These are phyloP conservation scores for Linderniella brevidens DNA, from an alignment of 257 asterid genomes.

Conservation along the genomic window DNA sequence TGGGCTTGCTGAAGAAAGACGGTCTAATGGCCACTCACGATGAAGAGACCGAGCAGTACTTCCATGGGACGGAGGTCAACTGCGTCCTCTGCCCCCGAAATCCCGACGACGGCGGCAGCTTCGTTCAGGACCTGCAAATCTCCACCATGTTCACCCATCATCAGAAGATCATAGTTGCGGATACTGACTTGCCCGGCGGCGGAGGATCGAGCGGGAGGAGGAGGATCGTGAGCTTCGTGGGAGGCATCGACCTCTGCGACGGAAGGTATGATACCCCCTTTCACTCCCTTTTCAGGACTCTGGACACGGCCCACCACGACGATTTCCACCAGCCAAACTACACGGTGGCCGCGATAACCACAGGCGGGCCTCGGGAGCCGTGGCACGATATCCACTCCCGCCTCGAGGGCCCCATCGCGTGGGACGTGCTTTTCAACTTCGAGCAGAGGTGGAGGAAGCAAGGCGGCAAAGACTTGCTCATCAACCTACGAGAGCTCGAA, in stretches of 20 bases:
- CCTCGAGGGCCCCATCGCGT: slow-evolving; percentile 79
- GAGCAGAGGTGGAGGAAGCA: slow-evolving; percentile 98
- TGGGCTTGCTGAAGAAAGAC: slow-evolving; percentile 58
- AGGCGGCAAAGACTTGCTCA: slow-evolving; percentile 61
- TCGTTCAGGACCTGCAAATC: slow-evolving; percentile 63
- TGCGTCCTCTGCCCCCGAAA: slow-evolving; percentile 77
- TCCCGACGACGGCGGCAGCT: slow-evolving; percentile 89
- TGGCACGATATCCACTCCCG: slow-evolving; percentile 95
- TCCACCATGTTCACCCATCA: slow-evolving; percentile 94
- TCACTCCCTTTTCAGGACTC: slow-evolving; percentile 79
- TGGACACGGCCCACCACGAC: slow-evolving; percentile 83
- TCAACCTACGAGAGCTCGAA: slow-evolving; percentile 54
- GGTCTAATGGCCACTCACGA: slow-evolving; percentile 97
- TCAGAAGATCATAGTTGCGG: slow-evolving; percentile 80
- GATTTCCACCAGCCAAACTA: slow-evolving; percentile 91
- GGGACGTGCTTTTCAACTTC: slow-evolving; percentile 85
- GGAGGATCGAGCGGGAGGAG: slow-evolving; percentile 37
- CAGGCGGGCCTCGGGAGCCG: slow-evolving; percentile 92
- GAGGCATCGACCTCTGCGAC: slow-evolving; percentile 89
- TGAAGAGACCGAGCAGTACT: slow-evolving; percentile 53
- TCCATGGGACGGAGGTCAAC: slow-evolving; percentile 53
- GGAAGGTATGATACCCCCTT: slow-evolving; percentile 82
- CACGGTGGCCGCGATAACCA: slow-evolving; percentile 49
- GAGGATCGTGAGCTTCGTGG: slow-evolving; percentile 74
- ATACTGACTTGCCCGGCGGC: slow-evolving; percentile 49